A percentile compares a stretch with the other conserved stretches of the same genome.
These are phyloP conservation scores for Fusarium sp. DNA, from an alignment of 2,329 filamentous ascomycete genomes.

Conservation along the genomic window DNA sequence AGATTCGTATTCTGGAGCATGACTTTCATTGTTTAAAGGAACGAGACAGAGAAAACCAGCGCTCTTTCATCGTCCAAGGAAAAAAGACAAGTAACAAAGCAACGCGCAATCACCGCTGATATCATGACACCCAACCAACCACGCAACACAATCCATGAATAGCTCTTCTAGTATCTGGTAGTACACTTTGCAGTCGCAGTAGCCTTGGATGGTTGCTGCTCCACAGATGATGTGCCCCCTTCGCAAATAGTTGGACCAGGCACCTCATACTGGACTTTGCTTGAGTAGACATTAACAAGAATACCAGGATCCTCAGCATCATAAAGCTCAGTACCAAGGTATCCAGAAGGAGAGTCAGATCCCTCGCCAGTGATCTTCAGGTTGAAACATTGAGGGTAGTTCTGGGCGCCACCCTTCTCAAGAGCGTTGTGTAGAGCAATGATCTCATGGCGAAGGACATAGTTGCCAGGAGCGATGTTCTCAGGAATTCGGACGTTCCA, in stretches of 20 bases:
- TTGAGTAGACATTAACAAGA: slow-evolving; percentile 50
- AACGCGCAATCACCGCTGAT: background rate
- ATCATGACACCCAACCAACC: background rate
- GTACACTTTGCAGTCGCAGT: slow-evolving; percentile 42
- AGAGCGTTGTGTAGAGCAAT: slow-evolving; percentile 63
- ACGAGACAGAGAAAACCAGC: background rate
- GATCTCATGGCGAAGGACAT: slow-evolving; percentile 66
- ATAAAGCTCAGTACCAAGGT: slow-evolving; percentile 53
- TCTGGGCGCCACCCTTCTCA: slow-evolving; percentile 57
- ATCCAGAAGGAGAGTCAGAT: slow-evolving; percentile 47
- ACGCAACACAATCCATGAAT: background rate
- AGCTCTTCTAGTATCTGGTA: slow-evolving; percentile 20
- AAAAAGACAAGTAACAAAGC: background rate
- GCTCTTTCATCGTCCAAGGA: background rate
- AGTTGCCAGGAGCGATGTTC: slow-evolving; percentile 61
- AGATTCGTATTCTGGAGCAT: background rate
- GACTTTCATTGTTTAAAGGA: background rate
- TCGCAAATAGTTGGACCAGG: slow-evolving; percentile 48
- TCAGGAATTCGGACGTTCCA: slow-evolving; percentile 62
- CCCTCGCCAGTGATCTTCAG: slow-evolving; percentile 58
- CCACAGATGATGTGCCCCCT: slow-evolving; percentile 43
- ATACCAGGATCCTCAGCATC: slow-evolving; percentile 50
- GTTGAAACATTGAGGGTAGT: slow-evolving; percentile 65
- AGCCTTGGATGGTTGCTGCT: slow-evolving; percentile 42
- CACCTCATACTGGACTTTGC: slow-evolving; percentile 45